These are phyloP conservation scores for Mollisia scopiformis DNA, from an alignment of 2,329 filamentous ascomycete genomes.

Conservation along the genomic window DNA sequence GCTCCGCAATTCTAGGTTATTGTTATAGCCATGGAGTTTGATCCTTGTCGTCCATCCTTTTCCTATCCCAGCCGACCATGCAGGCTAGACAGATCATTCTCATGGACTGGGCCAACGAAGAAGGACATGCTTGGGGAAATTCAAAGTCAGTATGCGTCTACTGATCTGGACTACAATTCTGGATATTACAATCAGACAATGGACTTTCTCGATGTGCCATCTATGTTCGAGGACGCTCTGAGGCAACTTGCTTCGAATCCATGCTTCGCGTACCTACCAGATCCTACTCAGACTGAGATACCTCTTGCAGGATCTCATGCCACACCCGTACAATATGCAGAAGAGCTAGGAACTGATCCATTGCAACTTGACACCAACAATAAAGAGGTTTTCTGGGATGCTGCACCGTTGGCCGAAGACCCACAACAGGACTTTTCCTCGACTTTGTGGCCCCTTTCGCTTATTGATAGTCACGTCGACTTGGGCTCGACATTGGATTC, in stretches of 20 bases:
- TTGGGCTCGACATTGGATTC: not conserved
- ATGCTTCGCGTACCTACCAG: not conserved
- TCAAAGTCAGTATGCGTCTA: not conserved
- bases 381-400: not conserved
- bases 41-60: not conserved
- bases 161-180: not conserved
- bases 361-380: not conserved
- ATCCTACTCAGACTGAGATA: not conserved
- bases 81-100: not conserved
- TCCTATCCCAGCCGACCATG: not conserved
- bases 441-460: not conserved
- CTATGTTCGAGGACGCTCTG: conserved; percentile 3
- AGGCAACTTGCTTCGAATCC: not conserved
- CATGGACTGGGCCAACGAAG: not conserved
- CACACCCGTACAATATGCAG: not conserved
- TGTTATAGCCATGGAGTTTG: not conserved
- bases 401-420: not conserved
- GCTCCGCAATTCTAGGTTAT: not conserved
- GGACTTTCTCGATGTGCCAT: not conserved
- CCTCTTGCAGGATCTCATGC: not conserved
- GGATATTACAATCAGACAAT: not conserved
- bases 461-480: not conserved
- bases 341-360: not conserved
- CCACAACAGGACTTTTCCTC: not conserved
- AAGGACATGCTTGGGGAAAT: not conserved